These are phyloP conservation scores for Penicillium sp. DNA, from an alignment of 2,329 filamentous ascomycete genomes.

Conservation along the genomic window DNA sequence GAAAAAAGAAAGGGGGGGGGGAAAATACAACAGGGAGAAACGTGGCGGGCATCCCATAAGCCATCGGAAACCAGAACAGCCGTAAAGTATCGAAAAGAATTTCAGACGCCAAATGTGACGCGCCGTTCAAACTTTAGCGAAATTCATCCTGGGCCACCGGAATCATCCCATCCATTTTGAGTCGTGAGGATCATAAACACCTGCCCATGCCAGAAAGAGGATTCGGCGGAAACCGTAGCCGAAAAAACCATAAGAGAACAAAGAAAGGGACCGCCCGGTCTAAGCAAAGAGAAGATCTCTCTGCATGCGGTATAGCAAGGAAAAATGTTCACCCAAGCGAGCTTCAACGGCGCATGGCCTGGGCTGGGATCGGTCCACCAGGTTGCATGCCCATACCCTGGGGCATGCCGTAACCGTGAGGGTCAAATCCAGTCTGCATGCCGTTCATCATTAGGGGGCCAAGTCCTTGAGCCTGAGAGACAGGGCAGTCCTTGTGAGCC, in stretches of 20 bases:
- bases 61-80: slow-evolving; percentile 23
- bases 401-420: slow-evolving; percentile 44
- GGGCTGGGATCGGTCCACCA: slow-evolving; percentile 34
- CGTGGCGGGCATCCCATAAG: slow-evolving; percentile 14
- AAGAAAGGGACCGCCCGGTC: slow-evolving; percentile 16
- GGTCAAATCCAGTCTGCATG: slow-evolving; percentile 40
- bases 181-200: slow-evolving; percentile 42
- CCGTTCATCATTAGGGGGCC: slow-evolving; percentile 43
- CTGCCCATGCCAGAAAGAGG: slow-evolving; percentile 35
- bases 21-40: slow-evolving; percentile 18
- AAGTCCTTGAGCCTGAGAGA: slow-evolving; percentile 81
- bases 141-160: slow-evolving; percentile 28
- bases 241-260: slow-evolving; percentile 13
- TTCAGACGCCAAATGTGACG: slow-evolving; percentile 32
- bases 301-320: slow-evolving; percentile 11
- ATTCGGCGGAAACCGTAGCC: slow-evolving; percentile 24
- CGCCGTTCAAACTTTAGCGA: slow-evolving; percentile 27
- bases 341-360: slow-evolving; percentile 35
- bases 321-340: slow-evolving; percentile 9
- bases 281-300: slow-evolving; percentile 14
- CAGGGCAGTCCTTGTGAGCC: slow-evolving; percentile 93
- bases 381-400: slow-evolving; percentile 44
- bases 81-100: slow-evolving; percentile 25
- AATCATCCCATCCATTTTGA: slow-evolving; percentile 35
- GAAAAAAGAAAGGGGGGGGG: neutral